phyloP scores from a whole-genome alignment of 805 yeast species.

The Priceomyces haplophilus region DNA sequence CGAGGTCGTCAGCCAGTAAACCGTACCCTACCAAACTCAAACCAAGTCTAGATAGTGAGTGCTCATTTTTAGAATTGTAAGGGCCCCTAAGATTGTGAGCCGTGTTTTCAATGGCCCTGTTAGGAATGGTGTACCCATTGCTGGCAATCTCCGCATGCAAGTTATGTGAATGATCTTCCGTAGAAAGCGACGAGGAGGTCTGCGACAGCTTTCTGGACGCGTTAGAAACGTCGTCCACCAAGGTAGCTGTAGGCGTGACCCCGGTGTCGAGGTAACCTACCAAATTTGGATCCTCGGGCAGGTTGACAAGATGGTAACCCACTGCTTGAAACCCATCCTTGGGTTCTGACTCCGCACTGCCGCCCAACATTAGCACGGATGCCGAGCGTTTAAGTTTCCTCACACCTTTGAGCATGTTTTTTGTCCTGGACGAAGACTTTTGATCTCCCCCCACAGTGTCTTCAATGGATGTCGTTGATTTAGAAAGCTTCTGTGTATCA shows the following conservation, averaged over 20 bases:
- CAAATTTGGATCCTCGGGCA: constrained; percentile 27
- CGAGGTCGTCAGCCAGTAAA: constrained; percentile 22
- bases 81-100: constrained; percentile 8
- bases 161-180: neutral
- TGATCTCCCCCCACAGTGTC: neutral
- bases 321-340: constrained; percentile 30
- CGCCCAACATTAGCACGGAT: constrained; percentile 20
- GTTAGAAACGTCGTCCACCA: neutral
- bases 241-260: neutral
- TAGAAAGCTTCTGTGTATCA: neutral
- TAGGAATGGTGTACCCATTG: constrained; percentile 1
- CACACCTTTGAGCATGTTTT: constrained; percentile 26
- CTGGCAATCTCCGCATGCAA: neutral
- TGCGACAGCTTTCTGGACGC: neutral
- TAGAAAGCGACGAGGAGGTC: neutral
- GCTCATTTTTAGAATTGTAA: neutral
- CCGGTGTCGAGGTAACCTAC: constrained; percentile 27
- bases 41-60: constrained; percentile 18
- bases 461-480: too few species aligned
- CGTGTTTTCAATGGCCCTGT: constrained; percentile 9
- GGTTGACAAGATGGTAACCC: constrained; percentile 28
- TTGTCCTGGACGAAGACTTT: constrained; percentile 3
- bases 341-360: constrained; percentile 6
- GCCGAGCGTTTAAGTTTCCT: constrained; percentile 28
- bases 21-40: constrained; percentile 29